phyloP scores from a whole-genome alignment of 2,329 filamentous ascomycete species.

The Fusarium napiforme region DNA sequence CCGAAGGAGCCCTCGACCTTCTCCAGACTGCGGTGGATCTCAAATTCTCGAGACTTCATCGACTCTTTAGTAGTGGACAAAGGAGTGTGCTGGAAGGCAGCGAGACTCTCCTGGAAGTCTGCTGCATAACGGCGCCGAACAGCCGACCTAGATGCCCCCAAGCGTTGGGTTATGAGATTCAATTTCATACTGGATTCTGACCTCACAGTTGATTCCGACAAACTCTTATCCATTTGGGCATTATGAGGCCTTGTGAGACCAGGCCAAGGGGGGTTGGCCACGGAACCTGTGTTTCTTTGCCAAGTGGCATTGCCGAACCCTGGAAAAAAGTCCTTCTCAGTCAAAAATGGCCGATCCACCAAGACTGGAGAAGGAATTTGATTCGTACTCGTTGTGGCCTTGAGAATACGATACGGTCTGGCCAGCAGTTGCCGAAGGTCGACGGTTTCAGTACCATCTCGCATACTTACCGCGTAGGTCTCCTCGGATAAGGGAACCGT shows the following conservation, averaged over 20 bases:
- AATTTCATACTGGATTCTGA: conserved; percentile 10
- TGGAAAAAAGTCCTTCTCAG: conserved; percentile 2
- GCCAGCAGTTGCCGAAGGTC: conserved; percentile 31
- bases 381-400: not conserved
- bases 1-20: conserved; percentile 15
- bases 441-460: conserved; percentile 32
- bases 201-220: conserved; percentile 5
- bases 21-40: conserved; percentile 2
- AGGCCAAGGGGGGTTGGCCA: not conserved
- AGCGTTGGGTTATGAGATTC: conserved; percentile 8
- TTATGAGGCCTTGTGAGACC: not conserved
- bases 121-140: conserved; percentile 34
- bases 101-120: conserved; percentile 36
- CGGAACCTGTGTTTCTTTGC: not conserved
- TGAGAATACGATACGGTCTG: conserved; percentile 23
- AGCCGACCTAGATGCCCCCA: conserved; percentile 28
- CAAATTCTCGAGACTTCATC: conserved; percentile 1
- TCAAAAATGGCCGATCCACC: conserved; percentile 21
- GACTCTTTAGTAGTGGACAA: not conserved
- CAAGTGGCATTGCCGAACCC: not conserved
- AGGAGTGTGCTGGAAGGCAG: conserved; percentile 28
- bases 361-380: not conserved
- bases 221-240: not conserved
- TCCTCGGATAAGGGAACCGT: conserved; percentile 28
- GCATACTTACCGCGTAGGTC: conserved; percentile 22